Evolutionary conservation across 2,329 filamentous ascomycete genomes (phyloP).

Genomic region (Aspergillus niger): DNA sequence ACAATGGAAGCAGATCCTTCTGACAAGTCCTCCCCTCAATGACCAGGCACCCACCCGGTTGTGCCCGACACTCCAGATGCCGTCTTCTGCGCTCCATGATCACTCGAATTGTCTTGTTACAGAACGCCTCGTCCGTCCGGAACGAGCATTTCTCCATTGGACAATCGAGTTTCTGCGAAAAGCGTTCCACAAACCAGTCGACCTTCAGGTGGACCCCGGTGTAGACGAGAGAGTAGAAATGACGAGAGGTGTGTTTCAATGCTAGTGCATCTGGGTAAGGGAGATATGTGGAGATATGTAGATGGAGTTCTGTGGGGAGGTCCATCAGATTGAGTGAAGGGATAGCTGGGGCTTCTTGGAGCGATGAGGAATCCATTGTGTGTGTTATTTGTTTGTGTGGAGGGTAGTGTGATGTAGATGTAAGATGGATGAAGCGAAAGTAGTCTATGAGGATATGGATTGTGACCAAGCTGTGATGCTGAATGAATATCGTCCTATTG

Average conservation of each 20-base stretch:
- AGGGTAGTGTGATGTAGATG: neutral
- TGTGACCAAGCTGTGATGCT: neutral
- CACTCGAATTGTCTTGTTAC: conserved; percentile 39
- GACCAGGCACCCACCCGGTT: conserved; percentile 39
- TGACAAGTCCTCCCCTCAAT: conserved; percentile 39
- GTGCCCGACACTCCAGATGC: conserved; percentile 42
- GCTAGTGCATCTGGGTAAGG: conserved; percentile 71
- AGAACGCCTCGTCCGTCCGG: conserved; percentile 46
- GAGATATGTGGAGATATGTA: conserved; percentile 62
- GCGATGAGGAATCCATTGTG: conserved; percentile 7
- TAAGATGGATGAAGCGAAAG: neutral
- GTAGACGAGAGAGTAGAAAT: conserved; percentile 66
- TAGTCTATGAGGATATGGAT: neutral
- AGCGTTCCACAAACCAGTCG: conserved; percentile 67
- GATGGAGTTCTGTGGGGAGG: conserved; percentile 68
- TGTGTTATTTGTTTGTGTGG: neutral
- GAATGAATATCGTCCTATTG: neutral
- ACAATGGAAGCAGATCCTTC: conserved; percentile 30
- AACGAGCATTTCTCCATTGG: conserved; percentile 55
- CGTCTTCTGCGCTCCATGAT: conserved; percentile 47
- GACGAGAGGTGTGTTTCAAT: conserved; percentile 65
- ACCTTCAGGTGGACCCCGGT: conserved; percentile 68
- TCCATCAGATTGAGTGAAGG: conserved; percentile 43
- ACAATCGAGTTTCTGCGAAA: conserved; percentile 65
- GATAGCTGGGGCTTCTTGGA: neutral